Conservation (phyloP, 345 rosid species). For the Aegle marmelos region DNA sequence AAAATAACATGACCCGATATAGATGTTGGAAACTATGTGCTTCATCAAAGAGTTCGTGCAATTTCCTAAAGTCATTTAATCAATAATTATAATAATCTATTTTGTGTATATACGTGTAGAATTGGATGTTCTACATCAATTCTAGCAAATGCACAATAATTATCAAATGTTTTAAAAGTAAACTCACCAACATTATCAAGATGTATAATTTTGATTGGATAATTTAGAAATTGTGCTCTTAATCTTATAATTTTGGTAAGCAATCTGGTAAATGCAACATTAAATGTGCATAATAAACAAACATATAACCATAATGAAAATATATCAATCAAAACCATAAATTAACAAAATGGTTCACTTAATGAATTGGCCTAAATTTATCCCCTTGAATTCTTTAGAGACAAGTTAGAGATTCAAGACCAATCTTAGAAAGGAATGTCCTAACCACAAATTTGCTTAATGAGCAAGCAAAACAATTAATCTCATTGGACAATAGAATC, state of each 20-base stretch:
- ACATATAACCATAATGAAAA: background rate
- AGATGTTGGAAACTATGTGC: background rate
- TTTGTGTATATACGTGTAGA: background rate
- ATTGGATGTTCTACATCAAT: background rate
- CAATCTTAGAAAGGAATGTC: conserved; percentile 4
- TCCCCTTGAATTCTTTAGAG: background rate
- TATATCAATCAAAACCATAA: conserved; percentile 7
- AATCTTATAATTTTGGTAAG: background rate
- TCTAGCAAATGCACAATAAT: background rate
- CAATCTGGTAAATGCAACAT: background rate
- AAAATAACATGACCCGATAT: background rate
- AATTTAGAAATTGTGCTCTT: background rate
- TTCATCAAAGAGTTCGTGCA: background rate
- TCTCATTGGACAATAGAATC: background rate
- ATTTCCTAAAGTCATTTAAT: background rate
- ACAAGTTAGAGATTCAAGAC: background rate
- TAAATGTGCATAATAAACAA: conserved; percentile 11
- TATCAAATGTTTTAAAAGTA: too few relatives aligned
- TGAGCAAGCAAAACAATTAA: background rate
- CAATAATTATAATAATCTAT: background rate
- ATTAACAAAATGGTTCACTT: conserved; percentile 1
- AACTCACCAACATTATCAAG: background rate
- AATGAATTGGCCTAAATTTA: conserved; percentile 1
- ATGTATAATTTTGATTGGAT: too few relatives aligned
- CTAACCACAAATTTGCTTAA: conserved; percentile 8